Evolutionary conservation across 768 basidiomycete species (phyloP), one percentile per base, ranked within the genome.

Genomic region (Boletellus sp.): DNA sequence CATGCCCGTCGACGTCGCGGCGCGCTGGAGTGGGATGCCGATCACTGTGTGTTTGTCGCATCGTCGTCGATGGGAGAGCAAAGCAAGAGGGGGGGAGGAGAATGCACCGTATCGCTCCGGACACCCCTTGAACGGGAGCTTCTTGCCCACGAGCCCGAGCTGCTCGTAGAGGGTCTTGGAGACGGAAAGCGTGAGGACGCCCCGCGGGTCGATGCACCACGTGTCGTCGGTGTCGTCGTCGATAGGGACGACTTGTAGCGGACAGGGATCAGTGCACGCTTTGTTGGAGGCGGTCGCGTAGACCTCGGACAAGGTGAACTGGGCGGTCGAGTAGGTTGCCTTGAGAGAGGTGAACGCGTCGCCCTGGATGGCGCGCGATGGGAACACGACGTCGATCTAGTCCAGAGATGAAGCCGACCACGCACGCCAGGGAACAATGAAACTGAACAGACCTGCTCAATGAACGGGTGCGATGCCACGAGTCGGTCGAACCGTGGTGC

Each of bases 171-270:
- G 78, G 16, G 70, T 69, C 62, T 81, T 82, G 37, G 72, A 72
- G 6, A 83, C 72, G 22, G 71, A 78, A 17, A 87, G 62, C 0
- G 81, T 81, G 51, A 89, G 64, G 38, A 81, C 55, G 4, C 83
- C 81, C 16, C 83, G 77, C 3, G 75, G 71, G 57, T 88, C 85
- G 48, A 87, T 71, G 58, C 83, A 85, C 87, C 88, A 90, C 2
- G 73, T 74, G 52, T 87, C 85, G 26, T 81, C 78, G 6, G 61
- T 55, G 22, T 61, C 58, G 22, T 65, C 55, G 4, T 60, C 50
- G 50, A 63, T 40, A 9, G 63, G 60, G 24, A 78, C 50, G 34
- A 73, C 67, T 26, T 73, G 65, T 36, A 78, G 55, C 4, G 60
- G 35, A 9, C 12, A 17, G 19, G 35, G 31, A 15, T 51, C 26